Base-by-base conservation (phyloP, 1,284 basidiomycete species). In the Takashimella tepidaria region DNA sequence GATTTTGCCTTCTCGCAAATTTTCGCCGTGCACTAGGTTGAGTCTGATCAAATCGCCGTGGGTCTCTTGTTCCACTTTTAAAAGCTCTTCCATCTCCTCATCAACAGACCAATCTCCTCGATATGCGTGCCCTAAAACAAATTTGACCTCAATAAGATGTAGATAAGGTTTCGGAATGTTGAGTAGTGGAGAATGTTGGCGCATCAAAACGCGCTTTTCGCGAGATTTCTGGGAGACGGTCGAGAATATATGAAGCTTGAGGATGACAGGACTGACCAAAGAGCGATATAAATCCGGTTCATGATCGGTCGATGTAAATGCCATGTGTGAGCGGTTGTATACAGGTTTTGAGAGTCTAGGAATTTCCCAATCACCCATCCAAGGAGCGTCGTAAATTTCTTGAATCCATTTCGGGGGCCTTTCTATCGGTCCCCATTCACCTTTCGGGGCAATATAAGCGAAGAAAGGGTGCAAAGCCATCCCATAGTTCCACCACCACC, bases 221-320 rank as follows among this genome's bases (percentile, higher is more conserved):
- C 48, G 46, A 5, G 51, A 53, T n/a, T 16, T 20, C 2, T 44
- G n/a, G 1, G 41, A 47, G 12, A 58, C 45, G 20, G 53, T 66
- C 3, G 63, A 64, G 50, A 71, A 68, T 45, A 69, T 52, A 45
- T 69, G 65, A 3, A 71, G 52, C 54, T 59, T 66, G 10, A 67
- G 31, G 22, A 69, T 41, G 2, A 56, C 61, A 1, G 60, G 57
- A 12, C 49, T 54, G 12, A 50, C 41, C 27, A 55, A 40, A 13
- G 19, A 31, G 37, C 45, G 43, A 22, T 47, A n/a, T 49, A 10
- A 31, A 13, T 27, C n/a, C 45, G 10, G 5, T 13, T n/a, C 5
- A 5, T 19, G 20, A 37, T 1, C 27, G 24, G 12, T 11, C 31
- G 10, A 3, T 20, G 31, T 8, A 16, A 50, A 24, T 31, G 43